These are phyloP conservation scores for Zygotorulaspora mrakii DNA, from an alignment of 1,139 yeast species.

Conservation along the genomic window DNA sequence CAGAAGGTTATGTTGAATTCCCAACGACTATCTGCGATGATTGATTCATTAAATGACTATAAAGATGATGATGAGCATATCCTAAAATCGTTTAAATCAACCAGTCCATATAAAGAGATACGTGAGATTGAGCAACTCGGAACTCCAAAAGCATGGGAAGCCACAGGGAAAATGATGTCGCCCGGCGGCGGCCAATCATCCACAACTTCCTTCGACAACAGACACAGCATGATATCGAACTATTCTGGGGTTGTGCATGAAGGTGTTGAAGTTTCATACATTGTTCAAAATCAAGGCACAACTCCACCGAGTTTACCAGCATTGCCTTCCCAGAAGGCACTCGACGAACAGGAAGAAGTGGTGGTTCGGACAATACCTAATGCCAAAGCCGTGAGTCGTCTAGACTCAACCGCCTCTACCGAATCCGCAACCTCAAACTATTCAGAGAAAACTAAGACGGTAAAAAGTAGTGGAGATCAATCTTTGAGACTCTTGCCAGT, in stretches of 20 bases:
- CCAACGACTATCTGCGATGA: conserved; percentile 33
- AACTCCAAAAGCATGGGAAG: conserved; percentile 2
- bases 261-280: conserved; percentile 43
- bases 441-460: conserved; percentile 8
- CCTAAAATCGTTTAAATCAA: conserved; percentile 11
- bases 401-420: conserved; percentile 8
- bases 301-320: conserved; percentile 21
- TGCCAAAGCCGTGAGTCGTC: conserved; percentile 11
- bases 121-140: background rate
- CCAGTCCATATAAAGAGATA: conserved; percentile 6
- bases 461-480: conserved; percentile 2
- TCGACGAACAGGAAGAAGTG: conserved; percentile 11
- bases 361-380: conserved; percentile 9
- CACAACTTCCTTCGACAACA: conserved; percentile 31
- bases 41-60: conserved; percentile 26
- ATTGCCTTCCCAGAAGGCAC: conserved; percentile 19
- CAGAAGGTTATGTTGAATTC: conserved; percentile 23
- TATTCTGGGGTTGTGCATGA: conserved; percentile 47
- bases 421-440: conserved; percentile 7
- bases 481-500: conserved; percentile 18
- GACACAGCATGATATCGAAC: conserved; percentile 43
- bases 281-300: conserved; percentile 29
- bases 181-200: conserved; percentile 17
- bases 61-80: conserved; percentile 19
- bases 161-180: conserved; percentile 12